phyloP scores from a whole-genome alignment of 2,329 filamentous ascomycete genomes.

The Claviceps sorghi region DNA sequence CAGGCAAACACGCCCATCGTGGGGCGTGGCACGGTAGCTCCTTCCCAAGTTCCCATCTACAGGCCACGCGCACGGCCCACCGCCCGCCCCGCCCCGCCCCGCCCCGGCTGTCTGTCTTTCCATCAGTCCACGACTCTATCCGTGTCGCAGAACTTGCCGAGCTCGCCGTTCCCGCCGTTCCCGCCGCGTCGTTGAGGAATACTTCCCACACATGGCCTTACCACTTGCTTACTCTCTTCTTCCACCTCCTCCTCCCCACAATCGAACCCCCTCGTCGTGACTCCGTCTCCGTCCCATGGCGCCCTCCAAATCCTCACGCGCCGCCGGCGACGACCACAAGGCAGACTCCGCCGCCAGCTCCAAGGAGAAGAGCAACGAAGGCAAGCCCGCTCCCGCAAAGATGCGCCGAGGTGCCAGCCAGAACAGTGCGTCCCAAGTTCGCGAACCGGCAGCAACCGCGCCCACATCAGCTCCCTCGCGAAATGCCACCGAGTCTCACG shows the following conservation, averaged over 20 bases:
- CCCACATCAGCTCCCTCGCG: slow-evolving; percentile 19
- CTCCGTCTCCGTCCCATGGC: slow-evolving; percentile 19
- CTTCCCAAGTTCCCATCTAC: too few species aligned
- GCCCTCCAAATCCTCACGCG: slow-evolving; percentile 30
- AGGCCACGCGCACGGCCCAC: too few species aligned
- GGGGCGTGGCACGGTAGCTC: too few species aligned
- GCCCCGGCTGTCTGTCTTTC: too few species aligned
- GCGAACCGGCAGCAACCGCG: slow-evolving; percentile 18
- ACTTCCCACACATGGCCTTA: too few species aligned
- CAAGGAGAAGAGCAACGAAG: slow-evolving; percentile 30
- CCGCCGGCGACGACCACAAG: slow-evolving; percentile 31
- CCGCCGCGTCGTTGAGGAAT: too few species aligned
- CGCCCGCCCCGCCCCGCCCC: too few species aligned
- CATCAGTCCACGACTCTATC: too few species aligned
- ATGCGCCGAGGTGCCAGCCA: slow-evolving; percentile 41
- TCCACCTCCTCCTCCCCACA: neutral
- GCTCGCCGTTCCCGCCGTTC: too few species aligned
- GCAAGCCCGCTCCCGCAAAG: slow-evolving; percentile 33
- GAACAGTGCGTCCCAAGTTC: slow-evolving; percentile 29
- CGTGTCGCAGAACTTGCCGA: too few species aligned
- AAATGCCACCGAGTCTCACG: slow-evolving; percentile 15
- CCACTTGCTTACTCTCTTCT: slow-evolving; percentile 10
- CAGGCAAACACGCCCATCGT: too few species aligned
- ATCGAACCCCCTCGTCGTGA: neutral
- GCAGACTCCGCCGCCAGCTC: slow-evolving; percentile 20